Percentiles rank a stretch among this genome's conserved stretches.
phyloP scores from a whole-genome alignment of 176 grass and related monocot species.

The Cenchrus purpureus region DNA sequence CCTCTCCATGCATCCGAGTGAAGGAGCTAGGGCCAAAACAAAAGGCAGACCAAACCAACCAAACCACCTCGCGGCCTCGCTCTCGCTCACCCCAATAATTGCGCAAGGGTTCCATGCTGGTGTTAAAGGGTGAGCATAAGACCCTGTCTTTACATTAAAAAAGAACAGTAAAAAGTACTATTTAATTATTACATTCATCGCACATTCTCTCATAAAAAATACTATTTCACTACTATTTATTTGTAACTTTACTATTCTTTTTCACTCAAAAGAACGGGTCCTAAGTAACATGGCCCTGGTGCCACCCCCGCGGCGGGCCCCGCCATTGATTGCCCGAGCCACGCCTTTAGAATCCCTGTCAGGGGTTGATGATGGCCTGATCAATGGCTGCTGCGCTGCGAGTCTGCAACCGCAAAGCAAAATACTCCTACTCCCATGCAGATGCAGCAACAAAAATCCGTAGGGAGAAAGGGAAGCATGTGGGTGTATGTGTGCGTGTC shows the following conservation, averaged over 20 bases:
- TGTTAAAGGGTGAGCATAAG: conserved; percentile 48
- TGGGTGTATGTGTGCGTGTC: neutral
- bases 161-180: no score
- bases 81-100: conserved; percentile 56
- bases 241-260: no score
- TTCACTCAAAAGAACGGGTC: no score
- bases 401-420: neutral
- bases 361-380: conserved; percentile 44
- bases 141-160: no score
- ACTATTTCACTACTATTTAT: no score
- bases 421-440: no score
- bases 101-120: conserved; percentile 49
- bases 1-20: no score
- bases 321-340: conserved; percentile 31
- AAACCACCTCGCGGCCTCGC: no score
- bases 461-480: no score
- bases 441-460: neutral
- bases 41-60: conserved; percentile 24
- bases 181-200: no score
- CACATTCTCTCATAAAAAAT: no score
- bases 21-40: neutral
- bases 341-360: conserved; percentile 60
- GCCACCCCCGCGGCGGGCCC: conserved; percentile 9
- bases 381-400: conserved; percentile 21
- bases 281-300: conserved; percentile 41